Conservation (phyloP, 2,329 filamentous ascomycete genomes). For the Lasiodiplodia sp. region DNA sequence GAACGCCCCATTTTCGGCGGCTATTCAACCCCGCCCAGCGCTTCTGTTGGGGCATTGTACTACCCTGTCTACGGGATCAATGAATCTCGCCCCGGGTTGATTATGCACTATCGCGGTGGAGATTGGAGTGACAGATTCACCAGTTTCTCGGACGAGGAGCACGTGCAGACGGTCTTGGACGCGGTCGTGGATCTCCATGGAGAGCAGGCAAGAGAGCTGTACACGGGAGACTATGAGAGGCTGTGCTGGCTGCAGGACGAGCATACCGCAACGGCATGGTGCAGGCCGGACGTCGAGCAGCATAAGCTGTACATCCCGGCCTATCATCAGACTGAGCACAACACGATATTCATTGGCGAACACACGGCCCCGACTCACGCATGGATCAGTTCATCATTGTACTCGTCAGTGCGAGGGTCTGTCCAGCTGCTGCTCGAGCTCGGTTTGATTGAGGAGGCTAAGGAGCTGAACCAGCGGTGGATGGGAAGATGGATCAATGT, state of each 20-base stretch:
- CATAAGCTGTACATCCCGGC: constrained; percentile 17
- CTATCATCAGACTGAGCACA: constrained; percentile 10
- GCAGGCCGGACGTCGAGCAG: constrained; percentile 16
- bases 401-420: constrained; percentile 12
- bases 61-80: constrained; percentile 22
- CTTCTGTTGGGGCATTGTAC: constrained; percentile 5
- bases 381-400: constrained; percentile 11
- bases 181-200: constrained; percentile 11
- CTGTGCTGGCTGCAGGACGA: constrained; percentile 10
- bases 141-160: constrained; percentile 23
- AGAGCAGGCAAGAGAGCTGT: not conserved
- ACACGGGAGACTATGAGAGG: constrained; percentile 16
- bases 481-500: constrained; percentile 16
- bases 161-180: constrained; percentile 9
- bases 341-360: constrained; percentile 12
- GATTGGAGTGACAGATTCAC: constrained; percentile 19
- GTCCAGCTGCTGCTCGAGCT: constrained; percentile 19
- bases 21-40: constrained; percentile 2
- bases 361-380: constrained; percentile 15
- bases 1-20: constrained; percentile 11
- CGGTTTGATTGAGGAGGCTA: constrained; percentile 5
- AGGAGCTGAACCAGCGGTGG: constrained; percentile 23
- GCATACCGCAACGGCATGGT: constrained; percentile 7
- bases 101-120: constrained; percentile 21
- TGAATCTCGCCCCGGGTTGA: not conserved